phyloP scores from a whole-genome alignment of 768 basidiomycete species.

The Lactarius indigo region DNA sequence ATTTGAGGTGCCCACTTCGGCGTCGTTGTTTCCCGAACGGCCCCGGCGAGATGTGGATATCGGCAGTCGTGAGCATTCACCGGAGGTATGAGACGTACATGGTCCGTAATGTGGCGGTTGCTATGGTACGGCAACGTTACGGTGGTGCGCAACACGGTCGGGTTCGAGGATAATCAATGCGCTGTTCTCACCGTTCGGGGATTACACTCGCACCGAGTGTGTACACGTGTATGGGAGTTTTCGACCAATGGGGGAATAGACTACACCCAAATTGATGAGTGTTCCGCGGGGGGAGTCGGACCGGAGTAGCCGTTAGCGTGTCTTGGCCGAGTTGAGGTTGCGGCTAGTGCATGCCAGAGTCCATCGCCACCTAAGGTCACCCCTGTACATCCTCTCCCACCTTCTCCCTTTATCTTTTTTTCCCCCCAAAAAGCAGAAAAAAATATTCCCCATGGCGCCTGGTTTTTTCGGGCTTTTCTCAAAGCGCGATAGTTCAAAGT shows the following conservation, averaged over 20 bases:
- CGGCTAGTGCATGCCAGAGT: neutral
- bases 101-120: neutral
- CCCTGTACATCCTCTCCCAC: neutral
- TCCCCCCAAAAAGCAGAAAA: neutral
- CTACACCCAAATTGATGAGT: neutral
- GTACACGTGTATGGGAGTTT: neutral
- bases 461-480: slow-evolving; percentile 19
- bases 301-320: neutral
- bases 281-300: neutral
- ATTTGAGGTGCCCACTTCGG: neutral
- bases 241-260: too few relatives aligned
- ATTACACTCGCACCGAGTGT: neutral
- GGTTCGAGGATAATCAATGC: too few relatives aligned
- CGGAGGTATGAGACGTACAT: neutral
- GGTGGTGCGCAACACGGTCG: too few relatives aligned
- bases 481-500: slow-evolving; percentile 13
- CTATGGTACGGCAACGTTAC: neutral
- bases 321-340: neutral
- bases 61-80: neutral
- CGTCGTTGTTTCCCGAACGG: neutral
- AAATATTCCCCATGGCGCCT: slow-evolving; percentile 6
- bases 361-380: neutral
- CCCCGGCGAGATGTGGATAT: neutral
- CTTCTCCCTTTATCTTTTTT: neutral
- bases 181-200: neutral